Evolutionary conservation across 1,284 basidiomycete species (phyloP).

Genomic region (Puccinia brachypodii): DNA sequence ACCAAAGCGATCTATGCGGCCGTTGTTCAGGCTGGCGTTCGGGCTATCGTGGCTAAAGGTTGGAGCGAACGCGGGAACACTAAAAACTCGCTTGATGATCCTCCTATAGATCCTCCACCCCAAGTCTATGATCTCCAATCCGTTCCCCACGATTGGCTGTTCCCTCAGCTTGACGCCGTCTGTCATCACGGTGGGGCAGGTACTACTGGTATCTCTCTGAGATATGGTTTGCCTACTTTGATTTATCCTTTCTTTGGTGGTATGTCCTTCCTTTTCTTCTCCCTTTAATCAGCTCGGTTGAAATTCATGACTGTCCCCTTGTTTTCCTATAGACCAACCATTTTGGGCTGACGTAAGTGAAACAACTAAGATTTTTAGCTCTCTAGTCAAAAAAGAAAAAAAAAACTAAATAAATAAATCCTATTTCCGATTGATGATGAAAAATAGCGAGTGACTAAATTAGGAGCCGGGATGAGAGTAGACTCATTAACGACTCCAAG

Average conservation of each 20-base stretch:
- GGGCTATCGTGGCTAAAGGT: conserved; percentile 56
- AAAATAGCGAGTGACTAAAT: conserved; percentile 64
- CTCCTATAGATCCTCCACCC: neutral
- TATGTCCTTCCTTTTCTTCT: neutral
- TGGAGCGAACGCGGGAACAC: conserved; percentile 52
- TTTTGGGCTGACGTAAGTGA: conserved; percentile 53
- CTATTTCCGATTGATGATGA: neutral
- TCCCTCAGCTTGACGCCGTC: conserved; percentile 55
- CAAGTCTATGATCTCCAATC: conserved; percentile 54
- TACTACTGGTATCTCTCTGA: conserved; percentile 84
- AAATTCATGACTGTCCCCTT: neutral
- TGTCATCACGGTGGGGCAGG: conserved; percentile 73
- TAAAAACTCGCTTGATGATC: conserved; percentile 43
- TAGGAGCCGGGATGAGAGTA: conserved; percentile 70
- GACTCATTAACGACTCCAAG: conserved; percentile 76
- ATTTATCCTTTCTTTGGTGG: conserved; percentile 56
- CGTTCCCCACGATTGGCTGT: conserved; percentile 56
- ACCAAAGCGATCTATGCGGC: conserved; percentile 50
- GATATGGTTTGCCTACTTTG: conserved; percentile 54
- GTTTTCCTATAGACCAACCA: conserved; percentile 51
- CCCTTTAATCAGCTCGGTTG: neutral
- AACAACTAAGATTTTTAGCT: too few species aligned
- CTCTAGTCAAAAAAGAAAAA: neutral
- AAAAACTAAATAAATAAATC: neutral
- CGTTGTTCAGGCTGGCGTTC: conserved; percentile 52